These are phyloP conservation scores for Talaromyces albobiverticillius DNA, from an alignment of 2,329 filamentous ascomycete genomes.

Conservation along the genomic window DNA sequence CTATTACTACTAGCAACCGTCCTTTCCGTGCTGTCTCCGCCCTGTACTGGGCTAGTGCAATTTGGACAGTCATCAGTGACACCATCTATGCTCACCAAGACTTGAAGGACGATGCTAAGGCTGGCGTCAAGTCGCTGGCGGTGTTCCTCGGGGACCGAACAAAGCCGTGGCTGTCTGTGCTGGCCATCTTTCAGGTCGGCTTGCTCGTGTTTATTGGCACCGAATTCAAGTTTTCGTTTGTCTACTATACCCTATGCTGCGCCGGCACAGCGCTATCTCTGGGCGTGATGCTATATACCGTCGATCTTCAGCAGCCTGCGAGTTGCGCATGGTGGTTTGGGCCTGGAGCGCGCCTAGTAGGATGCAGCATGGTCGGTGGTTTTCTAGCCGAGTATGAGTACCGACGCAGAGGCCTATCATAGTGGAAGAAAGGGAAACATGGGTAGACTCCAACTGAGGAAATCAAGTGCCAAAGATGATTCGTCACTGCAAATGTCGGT, in stretches of 20 bases:
- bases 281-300: slow-evolving; percentile 5
- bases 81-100: slow-evolving; percentile 65
- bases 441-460: too few species aligned
- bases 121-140: neutral
- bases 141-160: neutral
- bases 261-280: slow-evolving; percentile 1
- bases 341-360: slow-evolving; percentile 10
- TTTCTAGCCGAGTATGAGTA: slow-evolving; percentile 14
- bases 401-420: too few species aligned
- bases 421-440: too few species aligned
- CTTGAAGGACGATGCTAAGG: neutral
- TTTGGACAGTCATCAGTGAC: slow-evolving; percentile 87
- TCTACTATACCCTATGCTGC: slow-evolving; percentile 13
- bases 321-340: slow-evolving; percentile 18
- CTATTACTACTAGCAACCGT: too few species aligned
- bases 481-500: too few species aligned
- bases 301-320: slow-evolving; percentile 8
- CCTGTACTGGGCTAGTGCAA: slow-evolving; percentile 50
- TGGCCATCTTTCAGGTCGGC: slow-evolving; percentile 2
- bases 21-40: neutral
- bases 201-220: slow-evolving; percentile 1
- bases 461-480: too few species aligned
- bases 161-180: neutral
- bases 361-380: slow-evolving; percentile 7
- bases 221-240: neutral